Percentiles rank a stretch among this genome's conserved stretches.
Conservation (phyloP, 805 yeast genomes). For the Ogataea ganodermae region DNA sequence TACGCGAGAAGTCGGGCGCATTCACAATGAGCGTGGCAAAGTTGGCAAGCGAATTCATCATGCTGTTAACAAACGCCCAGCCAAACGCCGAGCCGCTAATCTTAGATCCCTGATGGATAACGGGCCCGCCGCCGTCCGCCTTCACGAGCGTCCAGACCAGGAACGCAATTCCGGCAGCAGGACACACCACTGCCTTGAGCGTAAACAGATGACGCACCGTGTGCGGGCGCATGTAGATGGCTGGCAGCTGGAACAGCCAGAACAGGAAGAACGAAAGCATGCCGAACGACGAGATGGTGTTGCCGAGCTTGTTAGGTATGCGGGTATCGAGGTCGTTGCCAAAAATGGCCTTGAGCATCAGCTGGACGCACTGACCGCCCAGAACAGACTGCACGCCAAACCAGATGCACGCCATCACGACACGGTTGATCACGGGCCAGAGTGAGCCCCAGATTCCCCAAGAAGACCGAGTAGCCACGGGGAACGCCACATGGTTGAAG, state of each 20-base stretch:
- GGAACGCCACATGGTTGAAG: constrained; percentile 80
- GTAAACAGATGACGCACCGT: constrained; percentile 82
- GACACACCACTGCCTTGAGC: constrained; percentile 74
- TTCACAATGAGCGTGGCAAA: constrained; percentile 52
- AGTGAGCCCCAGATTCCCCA: constrained; percentile 86
- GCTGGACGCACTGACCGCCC: constrained; percentile 81
- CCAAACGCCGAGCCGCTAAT: constrained; percentile 64
- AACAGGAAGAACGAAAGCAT: constrained; percentile 78
- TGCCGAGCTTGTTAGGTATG: constrained; percentile 61
- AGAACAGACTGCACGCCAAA: constrained; percentile 84
- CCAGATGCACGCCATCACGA: constrained; percentile 79
- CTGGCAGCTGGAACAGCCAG: constrained; percentile 80
- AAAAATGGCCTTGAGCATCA: constrained; percentile 77
- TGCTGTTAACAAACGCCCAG: constrained; percentile 81
- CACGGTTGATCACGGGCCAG: constrained; percentile 89
- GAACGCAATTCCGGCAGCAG: constrained; percentile 81
- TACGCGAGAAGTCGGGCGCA: constrained; percentile 88
- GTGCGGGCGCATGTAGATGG: constrained; percentile 83
- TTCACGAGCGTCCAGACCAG: constrained; percentile 81
- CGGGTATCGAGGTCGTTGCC: constrained; percentile 62
- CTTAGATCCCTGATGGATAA: constrained; percentile 55
- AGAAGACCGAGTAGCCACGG: constrained; percentile 76
- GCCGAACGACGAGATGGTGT: constrained; percentile 61
- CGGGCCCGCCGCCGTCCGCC: constrained; percentile 78
- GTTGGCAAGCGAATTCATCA: constrained; percentile 63